phyloP scores from a whole-genome alignment of 305 asterid genomes.

The Rubia balearica region DNA sequence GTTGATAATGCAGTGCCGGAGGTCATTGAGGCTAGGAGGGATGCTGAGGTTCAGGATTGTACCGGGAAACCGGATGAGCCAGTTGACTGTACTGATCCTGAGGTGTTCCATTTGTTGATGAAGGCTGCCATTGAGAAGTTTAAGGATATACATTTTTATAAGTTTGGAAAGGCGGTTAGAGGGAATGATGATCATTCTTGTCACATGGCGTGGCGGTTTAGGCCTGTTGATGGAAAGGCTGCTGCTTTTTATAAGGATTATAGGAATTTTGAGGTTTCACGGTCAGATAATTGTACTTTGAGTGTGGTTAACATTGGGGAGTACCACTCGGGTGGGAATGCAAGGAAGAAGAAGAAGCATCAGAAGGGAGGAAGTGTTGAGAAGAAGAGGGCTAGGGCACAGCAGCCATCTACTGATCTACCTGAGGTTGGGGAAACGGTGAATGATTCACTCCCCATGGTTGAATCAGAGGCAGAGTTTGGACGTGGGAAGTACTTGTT shows the following conservation, averaged over 20 bases:
- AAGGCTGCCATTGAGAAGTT: slow-evolving; percentile 58
- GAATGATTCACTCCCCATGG: slow-evolving; percentile 47
- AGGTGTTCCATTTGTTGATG: slow-evolving; percentile 73
- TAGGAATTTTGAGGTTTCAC: slow-evolving; percentile 44
- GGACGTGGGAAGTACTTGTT: slow-evolving; percentile 53
- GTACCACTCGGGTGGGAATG: slow-evolving; percentile 82
- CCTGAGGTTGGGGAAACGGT: slow-evolving; percentile 53
- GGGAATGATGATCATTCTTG: slow-evolving; percentile 60
- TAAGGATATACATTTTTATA: slow-evolving; percentile 56
- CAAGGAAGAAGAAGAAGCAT: slow-evolving; percentile 54
- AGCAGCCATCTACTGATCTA: slow-evolving; percentile 27
- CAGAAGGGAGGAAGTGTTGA: slow-evolving; percentile 28
- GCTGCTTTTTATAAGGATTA: slow-evolving; percentile 63
- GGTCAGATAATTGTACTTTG: slow-evolving; percentile 56
- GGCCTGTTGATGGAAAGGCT: slow-evolving; percentile 61
- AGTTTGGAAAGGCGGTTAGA: slow-evolving; percentile 71
- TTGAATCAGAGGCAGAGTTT: slow-evolving; percentile 53
- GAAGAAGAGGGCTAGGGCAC: slow-evolving; percentile 33
- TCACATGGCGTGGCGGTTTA: slow-evolving; percentile 92
- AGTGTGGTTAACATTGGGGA: slow-evolving; percentile 62
- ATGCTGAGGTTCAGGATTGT: slow-evolving; percentile 27
- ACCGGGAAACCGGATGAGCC: slow-evolving; percentile 43
- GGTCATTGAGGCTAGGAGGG: neutral
- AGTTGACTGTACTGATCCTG: slow-evolving; percentile 67
- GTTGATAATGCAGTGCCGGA: slow-evolving; percentile 34